A percentile compares a stretch with the other conserved stretches of the same genome.
Conservation (phyloP, 441 rosid species). For the Kokia cookei region DNA sequence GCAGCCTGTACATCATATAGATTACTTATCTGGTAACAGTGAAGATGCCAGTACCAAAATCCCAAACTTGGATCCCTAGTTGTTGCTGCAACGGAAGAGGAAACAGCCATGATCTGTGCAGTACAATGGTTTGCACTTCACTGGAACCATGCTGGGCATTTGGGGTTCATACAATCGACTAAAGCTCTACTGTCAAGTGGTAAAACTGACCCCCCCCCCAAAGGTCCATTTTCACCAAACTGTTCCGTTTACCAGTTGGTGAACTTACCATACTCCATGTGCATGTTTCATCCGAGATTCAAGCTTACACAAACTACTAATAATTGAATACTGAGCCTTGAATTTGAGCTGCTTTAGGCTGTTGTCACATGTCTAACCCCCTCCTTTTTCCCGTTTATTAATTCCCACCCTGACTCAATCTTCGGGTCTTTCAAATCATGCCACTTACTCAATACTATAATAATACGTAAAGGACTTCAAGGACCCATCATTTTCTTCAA, state of each 20-base stretch:
- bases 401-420: background rate
- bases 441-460: background rate
- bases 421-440: background rate
- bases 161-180: too few relatives aligned
- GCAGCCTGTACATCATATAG: background rate
- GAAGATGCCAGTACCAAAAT: background rate
- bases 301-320: background rate
- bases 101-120: background rate
- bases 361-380: background rate
- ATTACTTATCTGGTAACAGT: too few relatives aligned
- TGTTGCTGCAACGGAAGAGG: background rate
- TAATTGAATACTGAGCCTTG: background rate
- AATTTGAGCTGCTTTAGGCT: background rate
- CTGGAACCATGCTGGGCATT: too few relatives aligned
- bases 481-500: background rate
- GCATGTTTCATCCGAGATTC: background rate
- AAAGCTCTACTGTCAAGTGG: too few relatives aligned
- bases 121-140: background rate
- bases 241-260: background rate
- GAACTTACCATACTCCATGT: background rate
- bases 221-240: background rate
- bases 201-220: too few relatives aligned
- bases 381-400: background rate
- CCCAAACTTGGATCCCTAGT: background rate
- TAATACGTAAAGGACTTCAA: background rate